Conservation (phyloP, 1,139 yeast genomes). For the Scheffersomyces segobiensis region DNA sequence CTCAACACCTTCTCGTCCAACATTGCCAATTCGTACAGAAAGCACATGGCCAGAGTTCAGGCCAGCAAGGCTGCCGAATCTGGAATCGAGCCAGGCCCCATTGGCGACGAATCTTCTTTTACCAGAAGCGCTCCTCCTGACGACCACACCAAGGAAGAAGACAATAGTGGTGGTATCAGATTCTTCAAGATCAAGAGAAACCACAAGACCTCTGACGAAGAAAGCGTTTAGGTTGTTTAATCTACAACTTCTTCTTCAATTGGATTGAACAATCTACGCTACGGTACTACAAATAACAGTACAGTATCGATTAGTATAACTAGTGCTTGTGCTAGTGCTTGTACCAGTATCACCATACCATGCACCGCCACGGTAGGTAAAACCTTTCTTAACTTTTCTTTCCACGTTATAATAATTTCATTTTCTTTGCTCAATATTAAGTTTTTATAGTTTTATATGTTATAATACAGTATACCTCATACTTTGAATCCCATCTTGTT, state of each 20-base stretch:
- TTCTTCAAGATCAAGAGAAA: constrained; percentile 77
- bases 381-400: neutral
- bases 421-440: neutral
- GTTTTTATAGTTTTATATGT: neutral
- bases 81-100: constrained; percentile 13
- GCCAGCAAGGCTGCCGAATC: constrained; percentile 14
- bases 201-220: constrained; percentile 58
- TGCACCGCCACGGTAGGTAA: neutral
- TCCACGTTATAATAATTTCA: neutral
- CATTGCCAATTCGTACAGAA: constrained; percentile 47
- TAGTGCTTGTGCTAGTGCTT: neutral
- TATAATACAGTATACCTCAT: neutral
- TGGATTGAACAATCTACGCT: neutral
- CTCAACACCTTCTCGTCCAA: constrained; percentile 56
- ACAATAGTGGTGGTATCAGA: constrained; percentile 62
- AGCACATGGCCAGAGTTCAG: constrained; percentile 41
- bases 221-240: constrained; percentile 46
- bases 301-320: neutral
- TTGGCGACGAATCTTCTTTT: constrained; percentile 47
- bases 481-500: neutral
- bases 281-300: neutral
- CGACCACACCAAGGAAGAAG: constrained; percentile 36
- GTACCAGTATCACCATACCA: neutral
- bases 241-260: neutral
- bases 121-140: constrained; percentile 39